Conservation (phyloP, 169 alveolate species). For the Cryptosporidium sp. region DNA sequence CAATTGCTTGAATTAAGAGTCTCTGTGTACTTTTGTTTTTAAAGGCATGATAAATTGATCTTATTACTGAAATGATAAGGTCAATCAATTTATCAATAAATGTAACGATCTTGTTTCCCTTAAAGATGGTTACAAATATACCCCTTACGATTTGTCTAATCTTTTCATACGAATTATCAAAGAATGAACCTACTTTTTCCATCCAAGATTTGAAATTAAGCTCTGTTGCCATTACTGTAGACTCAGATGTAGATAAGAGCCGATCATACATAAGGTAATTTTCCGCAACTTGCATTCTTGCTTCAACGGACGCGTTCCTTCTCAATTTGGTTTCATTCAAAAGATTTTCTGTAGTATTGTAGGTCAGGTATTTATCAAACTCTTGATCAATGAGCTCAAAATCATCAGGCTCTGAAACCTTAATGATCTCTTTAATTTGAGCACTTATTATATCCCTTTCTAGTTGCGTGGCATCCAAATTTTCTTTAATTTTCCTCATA, state of each 20-base stretch:
- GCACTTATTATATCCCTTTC: slow-evolving; percentile 17
- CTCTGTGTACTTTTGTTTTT: slow-evolving; percentile 59
- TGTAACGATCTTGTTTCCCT: slow-evolving; percentile 39
- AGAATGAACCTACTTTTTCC: slow-evolving; percentile 48
- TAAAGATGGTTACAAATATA: slow-evolving; percentile 24
- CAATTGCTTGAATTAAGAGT: slow-evolving; percentile 38
- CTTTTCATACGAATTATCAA: slow-evolving; percentile 46
- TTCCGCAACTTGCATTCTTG: slow-evolving; percentile 1
- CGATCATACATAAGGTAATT: slow-evolving; percentile 11
- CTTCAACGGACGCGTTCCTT: neutral
- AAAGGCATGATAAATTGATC: slow-evolving; percentile 42
- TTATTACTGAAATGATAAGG: slow-evolving; percentile 41
- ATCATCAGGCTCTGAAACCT: slow-evolving; percentile 10
- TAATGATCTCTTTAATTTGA: slow-evolving; percentile 4
- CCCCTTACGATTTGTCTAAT: slow-evolving; percentile 26
- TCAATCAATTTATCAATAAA: slow-evolving; percentile 46
- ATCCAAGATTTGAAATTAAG: slow-evolving; percentile 54
- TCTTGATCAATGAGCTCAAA: slow-evolving; percentile 4
- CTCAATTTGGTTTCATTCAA: neutral
- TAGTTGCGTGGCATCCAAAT: slow-evolving; percentile 5
- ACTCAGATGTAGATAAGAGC: slow-evolving; percentile 23
- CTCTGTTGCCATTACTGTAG: slow-evolving; percentile 37
- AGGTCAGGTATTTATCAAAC: slow-evolving; percentile 6
- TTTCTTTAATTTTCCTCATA: neutral
- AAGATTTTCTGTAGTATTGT: neutral